Evolutionary conservation across 2,329 filamentous ascomycete genomes (phyloP), one percentile per base, ranked within the genome.

Genomic region (Didymella pinodella): DNA sequence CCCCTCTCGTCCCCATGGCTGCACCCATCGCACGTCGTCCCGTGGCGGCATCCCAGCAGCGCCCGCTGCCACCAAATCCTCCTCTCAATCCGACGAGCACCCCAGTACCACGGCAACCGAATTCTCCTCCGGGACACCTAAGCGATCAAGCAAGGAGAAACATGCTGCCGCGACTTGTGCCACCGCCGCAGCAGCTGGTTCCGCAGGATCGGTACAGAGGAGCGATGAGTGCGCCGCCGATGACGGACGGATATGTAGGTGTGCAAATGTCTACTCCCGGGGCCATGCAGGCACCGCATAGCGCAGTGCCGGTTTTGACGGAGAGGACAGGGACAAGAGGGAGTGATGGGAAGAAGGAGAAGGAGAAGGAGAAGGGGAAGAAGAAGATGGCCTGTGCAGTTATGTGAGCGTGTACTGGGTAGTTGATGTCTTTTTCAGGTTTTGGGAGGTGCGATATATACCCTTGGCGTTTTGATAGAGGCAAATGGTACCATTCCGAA

Each of bases 201-300:
- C 36, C 32, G 8, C 59, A 59, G 5, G 36, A 32, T 22, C 31
- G 51, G 8, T 57, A 59, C n/a, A 44, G 58, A 2, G 54, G 57
- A 2, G 63, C 65, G 14, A 52, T 66, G 51, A 69, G 66, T 46
- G 69, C 67, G 40, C 67, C 68, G 8, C 65, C 65, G 3, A 41
- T 65, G 7, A 57, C 66, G 7, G 51, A 59, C 5, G 25, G 44
- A 7, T 44, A 45, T 38, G 8, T 18, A n/a, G 44, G 43, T 8
- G 28, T 41, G 28, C 18, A 28, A 14, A 29, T 31, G 36, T 28
- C 25, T 25, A 40, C 26, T 7, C 26, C 36, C 7, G 44, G 25
- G 12, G 26, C 18, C n/a, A 32, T 52, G 50, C 48, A 36, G 10
- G 61, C 43, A 3, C 48, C 38, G 29, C 48, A 54, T 7, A 61